Base-by-base conservation (phyloP, 2,329 filamentous ascomycete species). In the Colletotrichum incanum region DNA sequence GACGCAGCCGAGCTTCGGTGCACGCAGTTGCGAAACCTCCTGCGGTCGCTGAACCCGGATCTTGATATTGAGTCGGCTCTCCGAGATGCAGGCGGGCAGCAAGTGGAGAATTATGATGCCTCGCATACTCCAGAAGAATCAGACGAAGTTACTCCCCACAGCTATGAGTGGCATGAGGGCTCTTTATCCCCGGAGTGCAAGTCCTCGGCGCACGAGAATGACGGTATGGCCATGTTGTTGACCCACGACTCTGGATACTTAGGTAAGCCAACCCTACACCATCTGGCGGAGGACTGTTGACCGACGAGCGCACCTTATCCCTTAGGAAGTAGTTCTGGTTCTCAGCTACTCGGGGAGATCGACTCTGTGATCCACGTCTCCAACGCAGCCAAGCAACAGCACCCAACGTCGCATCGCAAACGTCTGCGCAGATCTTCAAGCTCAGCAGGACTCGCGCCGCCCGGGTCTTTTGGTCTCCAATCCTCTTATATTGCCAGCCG, bases 1-100 rank as follows among this genome's bases (percentile, higher is more conserved):
- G 79, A 82, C 65, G 76, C 76, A 18, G 78, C 77, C 2, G 78
- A 82, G 71, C 74, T 74, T 31, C 76, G 76, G 39, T 79, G 78
- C 56, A 63, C 72, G 26, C 76, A 78, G 52, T 75, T 81, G 23
- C 74, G 79, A 65, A 69, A 64, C 4, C 74, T 81, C 34, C 62
- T 82, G 16, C 76, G 71, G 14, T 76, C 75, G 14, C 71, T 79
- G 18, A 75, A 79, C 39, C 79, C 78, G 5, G 76, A 74, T 5
- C 70, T 80, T 14, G 74, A 80, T 41, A 74, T 81, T 34, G 76
- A 79, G 3, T 70, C 72, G 12, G 71, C 73, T 12, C 31, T 77
- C 12, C 55, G 47, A 9, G 23, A 62, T 2, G 20, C 49, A 5
- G 28, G 26, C n/a, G 26, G 47, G 31, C 49, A 47, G 20, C 47